phyloP scores from a whole-genome alignment of 352 stramenopile genomes.

The Pythium biforme region DNA sequence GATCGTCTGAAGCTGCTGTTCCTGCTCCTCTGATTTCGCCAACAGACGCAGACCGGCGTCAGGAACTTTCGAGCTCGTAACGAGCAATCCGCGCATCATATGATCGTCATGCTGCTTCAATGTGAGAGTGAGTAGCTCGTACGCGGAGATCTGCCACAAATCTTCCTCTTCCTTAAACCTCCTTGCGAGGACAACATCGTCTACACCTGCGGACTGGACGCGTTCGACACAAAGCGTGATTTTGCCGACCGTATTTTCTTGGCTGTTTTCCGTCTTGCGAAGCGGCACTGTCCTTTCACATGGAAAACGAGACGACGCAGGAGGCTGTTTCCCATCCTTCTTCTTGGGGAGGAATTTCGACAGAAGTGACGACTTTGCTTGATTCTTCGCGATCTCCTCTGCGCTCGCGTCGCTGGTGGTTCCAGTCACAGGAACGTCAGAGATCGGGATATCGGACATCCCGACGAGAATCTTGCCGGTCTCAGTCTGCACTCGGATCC shows the following conservation, averaged over 20 bases:
- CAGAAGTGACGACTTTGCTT: not conserved
- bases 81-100: slow-evolving; percentile 42
- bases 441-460: slow-evolving; percentile 38
- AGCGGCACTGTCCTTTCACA: slow-evolving; percentile 31
- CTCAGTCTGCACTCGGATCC: slow-evolving; percentile 33
- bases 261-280: slow-evolving; percentile 24
- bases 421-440: slow-evolving; percentile 19
- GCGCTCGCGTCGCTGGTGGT: slow-evolving; percentile 8
- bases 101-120: slow-evolving; percentile 43
- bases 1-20: slow-evolving; percentile 57
- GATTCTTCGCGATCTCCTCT: not conserved
- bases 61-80: slow-evolving; percentile 18
- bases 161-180: slow-evolving; percentile 33
- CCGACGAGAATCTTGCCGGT: slow-evolving; percentile 35
- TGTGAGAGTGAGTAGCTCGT: slow-evolving; percentile 46
- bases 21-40: slow-evolving; percentile 34
- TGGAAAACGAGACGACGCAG: not conserved
- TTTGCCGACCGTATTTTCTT: slow-evolving; percentile 45
- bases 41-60: slow-evolving; percentile 33
- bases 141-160: slow-evolving; percentile 45
- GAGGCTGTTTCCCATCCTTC: not conserved
- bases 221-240: slow-evolving; percentile 43
- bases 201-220: slow-evolving; percentile 17
- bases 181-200: slow-evolving; percentile 36
- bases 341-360: not conserved